Conservation (phyloP, 176 grass and related monocot species). For the Secale cereale region DNA sequence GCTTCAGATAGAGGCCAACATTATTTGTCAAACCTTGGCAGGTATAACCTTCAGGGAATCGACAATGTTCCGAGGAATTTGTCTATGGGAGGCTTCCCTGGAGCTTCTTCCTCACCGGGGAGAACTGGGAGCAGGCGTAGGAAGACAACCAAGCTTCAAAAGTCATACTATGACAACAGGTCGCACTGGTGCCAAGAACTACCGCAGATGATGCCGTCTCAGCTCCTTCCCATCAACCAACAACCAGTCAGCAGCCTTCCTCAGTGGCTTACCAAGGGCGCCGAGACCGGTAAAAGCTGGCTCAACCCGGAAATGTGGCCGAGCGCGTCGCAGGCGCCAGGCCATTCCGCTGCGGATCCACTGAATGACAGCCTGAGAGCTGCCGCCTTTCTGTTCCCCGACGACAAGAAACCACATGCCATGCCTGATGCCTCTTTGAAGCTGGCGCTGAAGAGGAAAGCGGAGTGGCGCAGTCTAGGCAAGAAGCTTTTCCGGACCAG, state of each 20-base stretch:
- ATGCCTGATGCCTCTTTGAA: conserved; percentile 33
- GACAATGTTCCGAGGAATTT: conserved; percentile 15
- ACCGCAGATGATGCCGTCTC: conserved; percentile 14
- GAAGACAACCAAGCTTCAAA: conserved; percentile 30
- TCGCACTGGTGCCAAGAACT: conserved; percentile 23
- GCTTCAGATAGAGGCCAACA: conserved; percentile 21
- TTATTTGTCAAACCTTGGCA: conserved; percentile 32
- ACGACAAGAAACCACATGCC: conserved; percentile 26
- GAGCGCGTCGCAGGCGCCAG: conserved; percentile 2
- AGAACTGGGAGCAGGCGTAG: conserved; percentile 21
- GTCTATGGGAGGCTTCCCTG: conserved; percentile 36
- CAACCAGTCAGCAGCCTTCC: conserved; percentile 44
- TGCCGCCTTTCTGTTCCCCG: background rate
- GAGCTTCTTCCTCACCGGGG: conserved; percentile 29
- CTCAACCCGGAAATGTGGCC: conserved; percentile 32
- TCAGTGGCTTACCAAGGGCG: conserved; percentile 64
- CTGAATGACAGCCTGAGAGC: conserved; percentile 4
- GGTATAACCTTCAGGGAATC: conserved; percentile 18
- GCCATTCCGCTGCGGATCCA: background rate
- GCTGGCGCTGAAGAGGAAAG: conserved; percentile 35
- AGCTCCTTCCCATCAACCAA: conserved; percentile 27
- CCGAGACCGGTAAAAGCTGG: background rate
- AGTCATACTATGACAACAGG: conserved; percentile 41
- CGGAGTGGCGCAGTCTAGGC: conserved; percentile 17
- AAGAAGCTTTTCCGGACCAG: conserved; percentile 33